Conservation (phyloP, 2,329 filamentous ascomycete species). For the Ramularia endophylla region DNA sequence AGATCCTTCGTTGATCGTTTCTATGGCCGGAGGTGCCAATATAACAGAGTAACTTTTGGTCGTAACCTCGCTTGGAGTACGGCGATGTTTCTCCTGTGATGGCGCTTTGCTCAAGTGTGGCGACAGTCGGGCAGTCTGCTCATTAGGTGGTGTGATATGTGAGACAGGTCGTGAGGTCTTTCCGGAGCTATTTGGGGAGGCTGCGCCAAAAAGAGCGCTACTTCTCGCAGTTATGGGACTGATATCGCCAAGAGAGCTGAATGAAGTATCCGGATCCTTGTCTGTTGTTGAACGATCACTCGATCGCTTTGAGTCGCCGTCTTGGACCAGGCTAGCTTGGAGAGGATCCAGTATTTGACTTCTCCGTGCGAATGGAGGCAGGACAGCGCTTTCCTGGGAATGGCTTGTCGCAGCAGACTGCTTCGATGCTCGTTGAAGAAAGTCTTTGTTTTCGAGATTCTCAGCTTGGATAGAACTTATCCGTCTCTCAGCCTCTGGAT, state of each 20-base stretch:
- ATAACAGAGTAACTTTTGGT: conserved; percentile 11
- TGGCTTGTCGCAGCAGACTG: conserved; percentile 20
- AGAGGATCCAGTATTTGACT: conserved; percentile 25
- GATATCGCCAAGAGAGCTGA: conserved; percentile 16
- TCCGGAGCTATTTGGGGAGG: conserved; percentile 14
- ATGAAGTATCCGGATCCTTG: conserved; percentile 15
- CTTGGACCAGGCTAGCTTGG: conserved; percentile 22
- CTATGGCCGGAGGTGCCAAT: conserved; percentile 14
- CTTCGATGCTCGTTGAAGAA: conserved; percentile 40
- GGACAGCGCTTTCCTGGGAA: conserved; percentile 25
- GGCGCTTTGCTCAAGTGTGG: conserved; percentile 7
- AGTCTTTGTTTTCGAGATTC: conserved; percentile 43
- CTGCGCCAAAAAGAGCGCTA: conserved; percentile 13
- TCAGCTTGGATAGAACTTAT: conserved; percentile 43
- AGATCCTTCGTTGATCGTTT: conserved; percentile 15
- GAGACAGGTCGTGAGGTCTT: conserved; percentile 16
- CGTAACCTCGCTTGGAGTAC: conserved; percentile 6
- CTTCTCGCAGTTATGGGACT: conserved; percentile 21
- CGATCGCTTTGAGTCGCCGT: conserved; percentile 22
- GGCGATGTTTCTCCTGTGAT: background rate
- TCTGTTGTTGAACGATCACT: conserved; percentile 11
- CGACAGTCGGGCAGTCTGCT: conserved; percentile 1
- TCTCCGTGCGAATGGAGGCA: conserved; percentile 31
- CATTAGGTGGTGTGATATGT: conserved; percentile 3
- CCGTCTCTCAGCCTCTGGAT: conserved; percentile 35